phyloP scores from a whole-genome alignment of 441 rosid genomes.

The Dalechampia spathulata region DNA sequence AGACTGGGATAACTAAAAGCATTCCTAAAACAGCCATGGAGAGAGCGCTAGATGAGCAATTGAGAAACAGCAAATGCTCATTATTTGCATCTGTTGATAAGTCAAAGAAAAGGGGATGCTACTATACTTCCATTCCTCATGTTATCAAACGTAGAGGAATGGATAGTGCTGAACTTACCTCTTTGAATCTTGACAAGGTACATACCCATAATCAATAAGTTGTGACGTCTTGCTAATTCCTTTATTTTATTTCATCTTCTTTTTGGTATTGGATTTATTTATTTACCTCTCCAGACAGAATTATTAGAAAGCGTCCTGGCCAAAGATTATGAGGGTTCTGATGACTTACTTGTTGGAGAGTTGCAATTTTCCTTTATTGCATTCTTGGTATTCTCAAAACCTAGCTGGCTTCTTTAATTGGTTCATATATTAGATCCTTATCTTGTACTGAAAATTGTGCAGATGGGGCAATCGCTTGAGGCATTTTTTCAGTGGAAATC shows the following conservation, averaged over 20 bases:
- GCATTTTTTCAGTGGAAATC: conserved; percentile 91
- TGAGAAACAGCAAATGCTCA: conserved; percentile 47
- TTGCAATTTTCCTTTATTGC: conserved; percentile 78
- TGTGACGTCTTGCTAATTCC: not conserved
- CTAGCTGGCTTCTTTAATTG: conserved; percentile 4
- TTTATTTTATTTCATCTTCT: conserved; percentile 6
- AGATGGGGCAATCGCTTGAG: conserved; percentile 96
- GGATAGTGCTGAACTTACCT: conserved; percentile 56
- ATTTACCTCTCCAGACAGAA: conserved; percentile 42
- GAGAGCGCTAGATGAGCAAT: conserved; percentile 58
- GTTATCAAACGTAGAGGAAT: conserved; percentile 60
- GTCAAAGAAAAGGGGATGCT: conserved; percentile 46
- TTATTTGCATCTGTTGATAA: conserved; percentile 31
- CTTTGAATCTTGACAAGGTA: conserved; percentile 92
- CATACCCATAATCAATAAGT: conserved; percentile 4
- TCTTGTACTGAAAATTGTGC: conserved; percentile 23
- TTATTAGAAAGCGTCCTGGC: conserved; percentile 50
- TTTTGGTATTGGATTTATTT: conserved; percentile 5
- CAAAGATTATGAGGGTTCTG: conserved; percentile 58
- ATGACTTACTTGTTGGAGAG: conserved; percentile 84
- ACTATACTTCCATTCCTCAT: conserved; percentile 70
- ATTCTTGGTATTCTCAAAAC: conserved; percentile 54
- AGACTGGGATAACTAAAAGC: conserved; percentile 37
- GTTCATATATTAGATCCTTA: conserved; percentile 10
- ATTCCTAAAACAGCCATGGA: conserved; percentile 54